phyloP scores from a whole-genome alignment of 257 asterid genomes.

The Salvia splendens region DNA sequence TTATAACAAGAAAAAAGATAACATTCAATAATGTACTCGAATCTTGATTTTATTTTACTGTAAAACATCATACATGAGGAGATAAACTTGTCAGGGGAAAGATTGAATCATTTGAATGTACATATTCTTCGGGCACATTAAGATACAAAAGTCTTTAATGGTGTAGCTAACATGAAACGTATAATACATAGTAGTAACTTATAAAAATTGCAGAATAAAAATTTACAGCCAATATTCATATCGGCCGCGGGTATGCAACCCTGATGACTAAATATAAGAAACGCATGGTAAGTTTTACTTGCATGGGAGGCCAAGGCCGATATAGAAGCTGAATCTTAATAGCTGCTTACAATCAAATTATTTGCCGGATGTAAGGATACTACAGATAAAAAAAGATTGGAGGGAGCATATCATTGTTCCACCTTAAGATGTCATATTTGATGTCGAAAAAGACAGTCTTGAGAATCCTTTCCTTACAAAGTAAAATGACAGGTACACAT shows the following conservation, averaged over 20 bases:
- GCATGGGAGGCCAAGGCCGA: not conserved
- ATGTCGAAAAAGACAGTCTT: slow-evolving; percentile 12
- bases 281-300: not conserved
- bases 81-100: too few relatives aligned
- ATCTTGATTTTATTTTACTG: not conserved
- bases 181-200: not conserved
- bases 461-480: not conserved
- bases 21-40: not conserved
- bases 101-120: too few relatives aligned
- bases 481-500: slow-evolving; percentile 7
- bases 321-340: not conserved
- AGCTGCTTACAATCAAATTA: not conserved
- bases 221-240: not conserved
- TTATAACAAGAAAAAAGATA: not conserved
- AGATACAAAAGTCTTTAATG: not conserved
- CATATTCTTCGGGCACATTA: not conserved
- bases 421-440: slow-evolving; percentile 9
- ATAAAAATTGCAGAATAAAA: too few relatives aligned
- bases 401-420: slow-evolving; percentile 4
- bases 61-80: not conserved
- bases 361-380: too few relatives aligned
- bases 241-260: not conserved
- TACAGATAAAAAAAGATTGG: too few relatives aligned
- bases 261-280: not conserved
- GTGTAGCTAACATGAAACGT: not conserved